These are phyloP conservation scores for Silene latifolia DNA, from an alignment of 148 eudicot genomes.

Conservation along the genomic window DNA sequence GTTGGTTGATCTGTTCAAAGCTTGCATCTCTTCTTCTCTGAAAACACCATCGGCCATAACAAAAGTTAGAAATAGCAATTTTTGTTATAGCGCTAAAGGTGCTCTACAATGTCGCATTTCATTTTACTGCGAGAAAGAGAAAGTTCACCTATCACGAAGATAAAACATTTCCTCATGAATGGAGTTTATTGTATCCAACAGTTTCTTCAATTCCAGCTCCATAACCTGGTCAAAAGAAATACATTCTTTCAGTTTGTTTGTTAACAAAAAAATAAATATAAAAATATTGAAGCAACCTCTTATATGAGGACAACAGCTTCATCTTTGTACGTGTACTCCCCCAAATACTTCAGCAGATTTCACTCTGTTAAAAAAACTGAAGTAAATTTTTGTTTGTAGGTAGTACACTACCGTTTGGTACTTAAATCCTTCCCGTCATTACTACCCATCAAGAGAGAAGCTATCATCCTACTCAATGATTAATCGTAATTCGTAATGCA, in stretches of 20 bases:
- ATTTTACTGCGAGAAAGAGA: not conserved
- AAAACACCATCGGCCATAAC: not conserved
- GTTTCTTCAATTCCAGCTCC: conserved; percentile 79
- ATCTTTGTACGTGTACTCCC: not conserved
- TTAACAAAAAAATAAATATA: not conserved
- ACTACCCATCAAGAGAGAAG: not conserved
- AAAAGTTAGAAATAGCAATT: not conserved
- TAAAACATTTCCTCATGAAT: conserved; percentile 70
- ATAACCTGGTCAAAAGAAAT: conserved; percentile 45
- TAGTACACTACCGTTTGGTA: not conserved
- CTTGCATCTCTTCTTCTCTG: conserved; percentile 63
- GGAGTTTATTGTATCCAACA: conserved; percentile 43
- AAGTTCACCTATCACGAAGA: conserved; percentile 61
- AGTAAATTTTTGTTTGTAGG: not conserved
- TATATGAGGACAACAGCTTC: not conserved
- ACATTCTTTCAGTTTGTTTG: not conserved
- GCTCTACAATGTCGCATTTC: not conserved
- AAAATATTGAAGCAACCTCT: not conserved
- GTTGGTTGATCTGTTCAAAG: conserved; percentile 46
- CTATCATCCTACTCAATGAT: not conserved
- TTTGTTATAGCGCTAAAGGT: not conserved
- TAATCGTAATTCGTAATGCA: not conserved
- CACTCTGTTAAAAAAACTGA: not conserved
- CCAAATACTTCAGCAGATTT: not conserved
- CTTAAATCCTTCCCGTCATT: not conserved